Base-by-base conservation (phyloP, 495 filamentous ascomycete species). In the Penicillium subrubescens region DNA sequence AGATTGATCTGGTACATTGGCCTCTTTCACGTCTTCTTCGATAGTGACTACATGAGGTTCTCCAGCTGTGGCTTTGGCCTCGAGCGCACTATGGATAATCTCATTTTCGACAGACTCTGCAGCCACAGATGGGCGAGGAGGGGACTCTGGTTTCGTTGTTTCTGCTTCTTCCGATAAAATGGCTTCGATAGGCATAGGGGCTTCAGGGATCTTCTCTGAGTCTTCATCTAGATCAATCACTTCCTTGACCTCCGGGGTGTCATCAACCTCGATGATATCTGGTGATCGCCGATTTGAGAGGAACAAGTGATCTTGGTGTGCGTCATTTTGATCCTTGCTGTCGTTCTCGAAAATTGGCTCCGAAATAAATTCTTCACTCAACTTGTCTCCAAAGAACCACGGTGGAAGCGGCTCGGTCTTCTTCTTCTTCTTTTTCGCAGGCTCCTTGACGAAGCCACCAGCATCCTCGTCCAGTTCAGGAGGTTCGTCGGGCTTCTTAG, bases 361-460 rank as follows among this genome's bases (percentile, higher is more conserved):
- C 1, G 66, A 17, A 35, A 78, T 73, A 52, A 81, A 82, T 8
- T 77, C 73, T 8, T 69, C 54, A 34, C 74, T 70, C 8, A 67
- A 44, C 34, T 64, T 67, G 5, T 67, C 71, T 3, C 70, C 75
- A 25, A 82, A 81, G 69, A 99, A 91, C 95, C 95, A 99, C 5
- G 95, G 94, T 1, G 95, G 95, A 34, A 97, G 72, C 14, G 89
- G 88, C 41, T 81, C 80, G 0, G 84, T 75, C 5, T 83, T 77
- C 62, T 89, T 83, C 23, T 81, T 67, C n/a, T 78, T 70, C n/a
- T 34, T 23, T n/a, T 34, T 23, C 8, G 66, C 33, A 11, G 72
- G 48, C 29, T 84, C 81, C 65, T 83, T 85, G 41, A 87, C 78
- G 73, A 94, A 96, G 0, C 93, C 92, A 10, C 92, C 92, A 23